These are phyloP conservation scores for Aegilops speltoides DNA, from an alignment of 176 grass and related monocot species.

Conservation along the genomic window DNA sequence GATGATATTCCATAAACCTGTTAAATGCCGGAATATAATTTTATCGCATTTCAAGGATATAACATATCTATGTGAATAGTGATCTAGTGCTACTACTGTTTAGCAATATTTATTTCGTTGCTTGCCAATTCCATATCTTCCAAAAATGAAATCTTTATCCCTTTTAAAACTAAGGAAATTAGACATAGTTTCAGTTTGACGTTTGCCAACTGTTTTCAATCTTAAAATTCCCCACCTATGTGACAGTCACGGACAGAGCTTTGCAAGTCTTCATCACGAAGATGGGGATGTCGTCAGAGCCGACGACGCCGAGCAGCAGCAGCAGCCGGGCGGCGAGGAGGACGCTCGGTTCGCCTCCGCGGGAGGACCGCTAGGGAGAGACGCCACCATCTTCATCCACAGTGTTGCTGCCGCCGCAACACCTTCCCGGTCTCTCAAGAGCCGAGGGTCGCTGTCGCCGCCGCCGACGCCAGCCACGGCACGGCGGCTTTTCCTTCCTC, in stretches of 20 bases:
- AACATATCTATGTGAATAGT: neutral
- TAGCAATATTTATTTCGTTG: neutral
- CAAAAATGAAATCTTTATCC: neutral
- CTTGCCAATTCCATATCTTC: neutral
- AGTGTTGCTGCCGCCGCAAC: neutral
- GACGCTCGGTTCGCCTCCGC: conserved; percentile 23
- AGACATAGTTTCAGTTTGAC: neutral
- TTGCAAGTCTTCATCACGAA: conserved; percentile 11
- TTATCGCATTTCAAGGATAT: neutral
- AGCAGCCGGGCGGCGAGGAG: neutral
- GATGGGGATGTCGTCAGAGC: neutral
- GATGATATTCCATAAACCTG: neutral
- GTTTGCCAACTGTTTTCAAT: neutral
- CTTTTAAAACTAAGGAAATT: neutral
- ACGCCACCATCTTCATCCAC: neutral
- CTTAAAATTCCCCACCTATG: neutral
- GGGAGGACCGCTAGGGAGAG: conserved; percentile 25
- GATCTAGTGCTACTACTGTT: neutral
- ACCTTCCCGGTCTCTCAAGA: conserved; percentile 14
- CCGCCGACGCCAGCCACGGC: neutral
- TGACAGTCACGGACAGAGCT: conserved; percentile 31
- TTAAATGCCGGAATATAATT: neutral
- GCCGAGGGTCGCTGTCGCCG: neutral
- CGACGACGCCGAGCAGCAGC: conserved; percentile 31
- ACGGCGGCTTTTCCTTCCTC: conserved; percentile 34